Conservation (phyloP, 129 eudicot species). For the Silybum marianum region DNA sequence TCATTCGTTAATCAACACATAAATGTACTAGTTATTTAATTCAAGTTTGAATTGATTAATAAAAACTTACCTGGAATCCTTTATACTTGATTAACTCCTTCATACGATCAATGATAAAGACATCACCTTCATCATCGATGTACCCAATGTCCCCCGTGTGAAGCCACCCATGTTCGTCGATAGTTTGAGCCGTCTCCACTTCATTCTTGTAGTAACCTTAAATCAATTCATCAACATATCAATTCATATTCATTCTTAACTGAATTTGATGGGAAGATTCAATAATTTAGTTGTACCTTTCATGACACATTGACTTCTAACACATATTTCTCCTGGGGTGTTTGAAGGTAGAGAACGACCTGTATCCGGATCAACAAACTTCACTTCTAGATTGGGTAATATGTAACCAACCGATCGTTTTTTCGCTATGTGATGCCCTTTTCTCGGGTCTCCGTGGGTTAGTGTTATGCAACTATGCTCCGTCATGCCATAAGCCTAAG, state of each 20-base stretch:
- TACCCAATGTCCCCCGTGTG: conserved; percentile 95
- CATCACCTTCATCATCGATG: conserved; percentile 92
- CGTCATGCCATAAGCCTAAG: conserved; percentile 95
- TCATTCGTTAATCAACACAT: background rate
- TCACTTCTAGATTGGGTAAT: conserved; percentile 83
- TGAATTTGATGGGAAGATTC: background rate
- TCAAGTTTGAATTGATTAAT: background rate
- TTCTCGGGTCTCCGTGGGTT: conserved; percentile 63
- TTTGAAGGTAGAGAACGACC: conserved; percentile 70
- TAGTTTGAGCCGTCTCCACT: conserved; percentile 71
- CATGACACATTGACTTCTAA: conserved; percentile 98
- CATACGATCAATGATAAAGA: conserved; percentile 90
- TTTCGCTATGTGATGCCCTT: conserved; percentile 72
- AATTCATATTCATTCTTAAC: too few species aligned
- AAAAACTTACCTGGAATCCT: conserved; percentile 80
- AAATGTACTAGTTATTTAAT: background rate
- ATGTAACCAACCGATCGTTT: conserved; percentile 83
- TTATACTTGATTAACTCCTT: conserved; percentile 92
- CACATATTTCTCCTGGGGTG: conserved; percentile 91
- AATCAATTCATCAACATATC: background rate
- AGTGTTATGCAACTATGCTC: conserved; percentile 97
- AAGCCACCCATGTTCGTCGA: conserved; percentile 88
- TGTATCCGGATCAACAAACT: conserved; percentile 82
- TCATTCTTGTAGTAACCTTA: conserved; percentile 89
- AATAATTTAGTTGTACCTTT: conserved; percentile 46